These are phyloP conservation scores for Aechmea fasciata DNA, from an alignment of 176 grass and related monocot species.

Conservation along the genomic window DNA sequence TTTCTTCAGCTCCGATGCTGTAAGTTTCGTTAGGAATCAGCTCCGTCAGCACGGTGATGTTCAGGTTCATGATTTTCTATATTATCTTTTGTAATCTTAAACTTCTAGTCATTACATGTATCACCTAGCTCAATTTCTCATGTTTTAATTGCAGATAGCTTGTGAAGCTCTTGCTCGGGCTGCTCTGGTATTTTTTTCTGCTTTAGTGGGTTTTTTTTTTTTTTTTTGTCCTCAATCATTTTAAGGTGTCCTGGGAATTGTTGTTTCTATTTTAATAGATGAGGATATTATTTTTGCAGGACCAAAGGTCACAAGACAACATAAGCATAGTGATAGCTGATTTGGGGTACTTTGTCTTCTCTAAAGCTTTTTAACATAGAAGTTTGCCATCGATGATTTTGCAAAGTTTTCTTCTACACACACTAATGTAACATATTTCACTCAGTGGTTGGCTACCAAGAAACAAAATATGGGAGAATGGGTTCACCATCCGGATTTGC, in stretches of 20 bases:
- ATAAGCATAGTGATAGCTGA: constrained; percentile 91
- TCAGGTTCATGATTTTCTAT: constrained; percentile 40
- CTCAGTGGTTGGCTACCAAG: background rate
- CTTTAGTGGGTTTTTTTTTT: constrained; percentile 4
- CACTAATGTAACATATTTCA: too few species aligned
- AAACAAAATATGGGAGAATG: background rate
- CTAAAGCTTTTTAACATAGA: constrained; percentile 10
- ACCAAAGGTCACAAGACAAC: constrained; percentile 71
- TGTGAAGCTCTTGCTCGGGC: constrained; percentile 63
- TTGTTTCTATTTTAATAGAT: constrained; percentile 1
- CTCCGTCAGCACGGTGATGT: constrained; percentile 81
- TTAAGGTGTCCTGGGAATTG: background rate
- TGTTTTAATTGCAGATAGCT: constrained; percentile 41
- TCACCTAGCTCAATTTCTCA: constrained; percentile 21
- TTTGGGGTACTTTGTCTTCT: constrained; percentile 49
- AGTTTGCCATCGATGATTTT: background rate
- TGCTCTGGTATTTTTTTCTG: constrained; percentile 51
- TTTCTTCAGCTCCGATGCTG: constrained; percentile 61
- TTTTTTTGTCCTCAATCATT: background rate
- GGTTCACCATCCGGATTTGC: background rate
- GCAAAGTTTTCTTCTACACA: constrained; percentile 5
- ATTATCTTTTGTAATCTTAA: background rate
- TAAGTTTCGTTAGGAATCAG: constrained; percentile 81
- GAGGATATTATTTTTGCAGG: constrained; percentile 34
- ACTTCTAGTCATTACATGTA: background rate